A percentile compares a stretch with the other conserved stretches of the same genome.
Conservation (phyloP, 140 eudicot genomes). For the Cichorium intybus region DNA sequence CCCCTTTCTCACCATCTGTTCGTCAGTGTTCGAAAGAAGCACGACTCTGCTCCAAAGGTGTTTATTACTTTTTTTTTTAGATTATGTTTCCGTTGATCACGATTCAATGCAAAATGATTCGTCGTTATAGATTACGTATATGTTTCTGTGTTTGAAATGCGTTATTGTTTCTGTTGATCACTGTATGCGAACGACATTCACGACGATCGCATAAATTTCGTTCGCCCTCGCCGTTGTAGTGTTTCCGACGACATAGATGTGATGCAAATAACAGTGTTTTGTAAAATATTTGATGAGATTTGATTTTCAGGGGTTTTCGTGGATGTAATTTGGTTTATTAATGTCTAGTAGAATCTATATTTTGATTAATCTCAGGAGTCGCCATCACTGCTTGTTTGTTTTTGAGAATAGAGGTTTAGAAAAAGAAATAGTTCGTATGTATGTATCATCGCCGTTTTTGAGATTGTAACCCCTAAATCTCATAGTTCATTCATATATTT, state of each 20-base stretch:
- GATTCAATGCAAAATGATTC: background rate
- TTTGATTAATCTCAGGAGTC: background rate
- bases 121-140: background rate
- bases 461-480: no score
- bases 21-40: background rate
- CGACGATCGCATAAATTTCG: background rate
- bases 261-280: background rate
- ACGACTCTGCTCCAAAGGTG: conserved; percentile 1
- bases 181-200: background rate
- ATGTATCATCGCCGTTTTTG: no score
- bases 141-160: no score
- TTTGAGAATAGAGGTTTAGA: background rate
- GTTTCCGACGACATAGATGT: background rate
- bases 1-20: conserved; percentile 5
- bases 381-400: no score
- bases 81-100: background rate
- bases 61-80: background rate
- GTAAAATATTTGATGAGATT: background rate
- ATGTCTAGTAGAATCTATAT: background rate
- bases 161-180: background rate
- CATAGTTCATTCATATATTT: no score
- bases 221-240: background rate
- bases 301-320: conserved; percentile 11
- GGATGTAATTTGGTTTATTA: background rate
- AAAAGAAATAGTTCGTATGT: no score